These are phyloP conservation scores for Hypoxylon sp. DNA, from an alignment of 2,329 filamentous ascomycete genomes.

Conservation along the genomic window DNA sequence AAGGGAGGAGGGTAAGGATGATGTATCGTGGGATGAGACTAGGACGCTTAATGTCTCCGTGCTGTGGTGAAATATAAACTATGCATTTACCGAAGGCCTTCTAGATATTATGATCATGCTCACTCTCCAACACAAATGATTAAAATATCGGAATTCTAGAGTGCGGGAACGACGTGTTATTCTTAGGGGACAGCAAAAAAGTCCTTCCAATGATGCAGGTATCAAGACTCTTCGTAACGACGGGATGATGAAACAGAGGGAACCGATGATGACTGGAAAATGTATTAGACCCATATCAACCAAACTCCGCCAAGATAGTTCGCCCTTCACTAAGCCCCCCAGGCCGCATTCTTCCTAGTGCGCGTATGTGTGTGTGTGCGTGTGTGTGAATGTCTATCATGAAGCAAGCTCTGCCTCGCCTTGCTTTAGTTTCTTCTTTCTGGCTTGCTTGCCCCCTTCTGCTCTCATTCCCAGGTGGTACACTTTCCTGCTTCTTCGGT, in stretches of 20 bases:
- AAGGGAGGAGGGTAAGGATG: background rate
- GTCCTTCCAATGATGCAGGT: conserved; percentile 15
- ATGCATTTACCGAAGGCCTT: background rate
- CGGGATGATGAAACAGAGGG: conserved; percentile 20
- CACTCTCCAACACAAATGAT: background rate
- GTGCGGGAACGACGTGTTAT: conserved; percentile 15
- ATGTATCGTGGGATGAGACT: conserved; percentile 50
- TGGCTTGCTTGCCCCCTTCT: conserved; percentile 16
- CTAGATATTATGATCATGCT: background rate
- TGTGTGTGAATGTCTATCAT: conserved; percentile 41
- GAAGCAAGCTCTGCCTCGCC: conserved; percentile 30
- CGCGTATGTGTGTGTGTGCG: conserved; percentile 22
- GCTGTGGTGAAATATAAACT: conserved; percentile 49
- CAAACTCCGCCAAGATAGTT: conserved; percentile 65
- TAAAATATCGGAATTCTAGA: background rate
- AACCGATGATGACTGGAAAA: conserved; percentile 49
- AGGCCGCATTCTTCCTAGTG: conserved; percentile 45
- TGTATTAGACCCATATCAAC: conserved; percentile 63
- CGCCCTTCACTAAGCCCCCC: conserved; percentile 53
- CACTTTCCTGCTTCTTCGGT: conserved; percentile 23
- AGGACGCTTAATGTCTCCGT: conserved; percentile 51
- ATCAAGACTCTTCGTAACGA: conserved; percentile 22
- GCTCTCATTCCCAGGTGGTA: conserved; percentile 17
- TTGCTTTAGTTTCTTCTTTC: conserved; percentile 18
- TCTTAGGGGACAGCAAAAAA: conserved; percentile 9